A percentile compares a stretch with the other conserved stretches of the same genome.
phyloP scores from a whole-genome alignment of 2,329 filamentous ascomycete species.

The Diaporthe sp. region DNA sequence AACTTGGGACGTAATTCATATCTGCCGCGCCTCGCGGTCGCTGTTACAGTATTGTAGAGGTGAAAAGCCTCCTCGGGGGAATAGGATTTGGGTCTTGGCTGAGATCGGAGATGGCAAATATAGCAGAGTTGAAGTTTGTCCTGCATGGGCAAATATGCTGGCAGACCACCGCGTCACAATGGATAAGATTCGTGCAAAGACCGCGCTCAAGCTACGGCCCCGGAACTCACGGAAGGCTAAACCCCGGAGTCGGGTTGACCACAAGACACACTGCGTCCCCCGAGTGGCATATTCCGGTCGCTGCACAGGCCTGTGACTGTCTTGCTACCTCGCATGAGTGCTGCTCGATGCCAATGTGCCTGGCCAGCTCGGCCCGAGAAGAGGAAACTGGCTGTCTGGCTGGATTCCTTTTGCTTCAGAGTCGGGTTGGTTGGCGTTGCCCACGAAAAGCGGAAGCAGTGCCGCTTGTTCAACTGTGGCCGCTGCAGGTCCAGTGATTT shows the following conservation, averaged over 20 bases:
- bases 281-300: neutral
- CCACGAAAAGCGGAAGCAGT: neutral
- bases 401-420: neutral
- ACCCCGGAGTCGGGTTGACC: neutral
- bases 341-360: neutral
- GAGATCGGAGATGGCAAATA: neutral
- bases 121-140: slow-evolving; percentile 6
- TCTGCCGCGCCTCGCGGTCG: slow-evolving; percentile 10
- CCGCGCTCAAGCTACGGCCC: neutral
- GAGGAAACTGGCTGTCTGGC: neutral
- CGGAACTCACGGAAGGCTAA: neutral
- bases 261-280: neutral
- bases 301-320: neutral
- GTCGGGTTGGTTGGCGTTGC: neutral
- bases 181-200: slow-evolving; percentile 7
- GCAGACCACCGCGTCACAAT: neutral
- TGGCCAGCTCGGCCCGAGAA: neutral
- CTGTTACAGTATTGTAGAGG: neutral
- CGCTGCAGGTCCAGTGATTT: neutral
- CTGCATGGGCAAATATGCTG: no score
- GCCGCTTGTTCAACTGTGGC: neutral
- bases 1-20: neutral
- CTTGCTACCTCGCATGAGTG: neutral
- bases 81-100: neutral
- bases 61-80: neutral